Evolutionary conservation across 805 yeast genomes (phyloP).

Genomic region (Jamesozyma gamospora): DNA sequence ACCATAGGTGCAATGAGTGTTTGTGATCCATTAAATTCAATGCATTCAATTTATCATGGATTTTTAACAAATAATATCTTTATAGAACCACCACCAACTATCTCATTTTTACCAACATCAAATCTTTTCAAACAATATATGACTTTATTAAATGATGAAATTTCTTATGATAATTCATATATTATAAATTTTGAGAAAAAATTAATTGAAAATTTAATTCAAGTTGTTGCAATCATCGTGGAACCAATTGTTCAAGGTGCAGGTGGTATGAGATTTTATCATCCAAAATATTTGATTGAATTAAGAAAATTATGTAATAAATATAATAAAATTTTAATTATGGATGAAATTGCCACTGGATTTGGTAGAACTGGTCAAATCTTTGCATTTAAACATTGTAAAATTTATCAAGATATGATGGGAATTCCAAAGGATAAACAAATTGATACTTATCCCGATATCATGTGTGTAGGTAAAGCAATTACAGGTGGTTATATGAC

Average conservation of each 20-base stretch:
- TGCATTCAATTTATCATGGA: conserved; percentile 27
- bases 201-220: conserved; percentile 23
- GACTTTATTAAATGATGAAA: too few species aligned
- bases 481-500: conserved; percentile 24
- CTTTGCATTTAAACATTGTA: conserved; percentile 30
- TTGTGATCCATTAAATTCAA: conserved; percentile 27
- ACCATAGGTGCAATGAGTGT: conserved; percentile 34
- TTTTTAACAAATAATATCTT: conserved; percentile 25
- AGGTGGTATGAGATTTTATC: conserved; percentile 31
- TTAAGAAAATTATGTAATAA: conserved; percentile 13
- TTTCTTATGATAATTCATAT: conserved; percentile 8
- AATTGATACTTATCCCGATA: conserved; percentile 19
- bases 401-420: conserved; percentile 7
- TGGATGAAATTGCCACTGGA: conserved; percentile 33
- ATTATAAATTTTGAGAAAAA: conserved; percentile 21
- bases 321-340: conserved; percentile 14
- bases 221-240: conserved; percentile 30
- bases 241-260: conserved; percentile 35
- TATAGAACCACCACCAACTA: conserved; percentile 18
- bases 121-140: not conserved
- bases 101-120: conserved; percentile 11
- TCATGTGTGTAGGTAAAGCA: conserved; percentile 21
- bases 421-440: conserved; percentile 6
- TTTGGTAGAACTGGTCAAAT: conserved; percentile 31
- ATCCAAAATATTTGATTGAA: conserved; percentile 26